Percentiles rank a stretch among this genome's conserved stretches.
phyloP scores from a whole-genome alignment of 352 stramenopile species.

The Globisporangium perplexum region DNA sequence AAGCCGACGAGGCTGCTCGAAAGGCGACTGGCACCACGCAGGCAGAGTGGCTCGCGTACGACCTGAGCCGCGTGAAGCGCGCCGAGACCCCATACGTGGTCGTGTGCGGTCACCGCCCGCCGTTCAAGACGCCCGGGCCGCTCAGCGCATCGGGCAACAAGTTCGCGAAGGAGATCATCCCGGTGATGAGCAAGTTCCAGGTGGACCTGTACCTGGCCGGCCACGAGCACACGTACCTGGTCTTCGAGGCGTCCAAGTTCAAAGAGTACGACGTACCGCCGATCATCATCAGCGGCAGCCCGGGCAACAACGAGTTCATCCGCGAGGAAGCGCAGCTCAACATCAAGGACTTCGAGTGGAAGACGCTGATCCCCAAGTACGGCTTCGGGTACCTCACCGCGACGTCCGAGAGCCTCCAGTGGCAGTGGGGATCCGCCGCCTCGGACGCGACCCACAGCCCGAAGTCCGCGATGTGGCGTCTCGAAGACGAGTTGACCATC shows the following conservation, averaged over 20 bases:
- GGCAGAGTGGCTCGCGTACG: conserved; percentile 59
- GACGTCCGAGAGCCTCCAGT: conserved; percentile 42
- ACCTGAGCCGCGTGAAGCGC: conserved; percentile 61
- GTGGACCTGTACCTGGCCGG: conserved; percentile 68
- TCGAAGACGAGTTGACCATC: conserved; percentile 45
- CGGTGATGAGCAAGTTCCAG: conserved; percentile 65
- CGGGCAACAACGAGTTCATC: conserved; percentile 78
- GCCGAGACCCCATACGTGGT: conserved; percentile 60
- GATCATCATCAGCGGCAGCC: conserved; percentile 67
- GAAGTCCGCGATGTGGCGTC: conserved; percentile 35
- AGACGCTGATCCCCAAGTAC: conserved; percentile 67
- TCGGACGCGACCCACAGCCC: conserved; percentile 35
- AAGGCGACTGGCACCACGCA: conserved; percentile 23
- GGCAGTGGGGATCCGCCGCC: conserved; percentile 53
- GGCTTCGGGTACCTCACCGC: conserved; percentile 68
- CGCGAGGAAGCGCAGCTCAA: conserved; percentile 34
- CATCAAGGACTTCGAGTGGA: conserved; percentile 50
- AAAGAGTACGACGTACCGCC: conserved; percentile 46
- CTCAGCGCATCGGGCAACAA: conserved; percentile 35
- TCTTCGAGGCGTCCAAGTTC: conserved; percentile 50
- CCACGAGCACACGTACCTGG: conserved; percentile 70
- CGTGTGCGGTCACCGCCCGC: conserved; percentile 62
- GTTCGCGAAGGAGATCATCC: conserved; percentile 62
- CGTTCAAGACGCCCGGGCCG: conserved; percentile 55
- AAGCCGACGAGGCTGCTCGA: conserved; percentile 35